Evolutionary conservation across 192 early-diverging fungal species (phyloP), one percentile per base, ranked within the genome.

Genomic region (Coemansia javaensis): DNA sequence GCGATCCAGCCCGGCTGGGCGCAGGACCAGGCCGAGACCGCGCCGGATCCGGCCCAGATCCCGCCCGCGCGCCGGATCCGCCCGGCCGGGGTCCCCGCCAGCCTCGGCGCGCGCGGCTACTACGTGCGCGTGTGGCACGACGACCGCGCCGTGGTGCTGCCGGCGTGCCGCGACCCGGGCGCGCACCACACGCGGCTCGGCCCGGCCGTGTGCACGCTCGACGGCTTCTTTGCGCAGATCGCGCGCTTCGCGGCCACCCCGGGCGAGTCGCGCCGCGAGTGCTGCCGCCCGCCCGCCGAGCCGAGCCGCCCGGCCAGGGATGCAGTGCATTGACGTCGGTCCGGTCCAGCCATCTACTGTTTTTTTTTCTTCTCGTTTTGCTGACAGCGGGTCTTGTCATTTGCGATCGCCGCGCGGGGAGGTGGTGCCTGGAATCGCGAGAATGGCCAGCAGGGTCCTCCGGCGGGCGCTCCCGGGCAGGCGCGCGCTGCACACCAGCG

Each of bases 101-200:
- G 51, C 44, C 39, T 66, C 8, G 66, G 62, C 0, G 49, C 32
- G 1, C 56, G 55, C 24, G 73, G 56, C 46, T 76, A 76, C 56
- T 76, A 69, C 17, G 73, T 76, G 20, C 73, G 73, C 14, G 56
- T 76, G n/a, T 65, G 66, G 60, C 59, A 69, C 39, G 60, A 69
- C 43, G 73, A 76, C 44, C 44, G 57, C 17, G 37, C 21, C 0
- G 35, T 76, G 14, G 54, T 35, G 50, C 49, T 76, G 49, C 73
- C 73, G 2, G 40, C 73, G 2, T 76, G 73, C 41, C 55, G 42
- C 35, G 73, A 64, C 42, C 66, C 66, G 4, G 73, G 73, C 17
- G 61, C 61, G 1, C 73, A 76, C 53, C 73, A 76, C 22, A 14
- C 60, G 5, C 27, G 39, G 36, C 47, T 70, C 2, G 73, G 73